These are phyloP conservation scores for Thermothelomyces thermophilus DNA, from an alignment of 2,329 filamentous ascomycete genomes.

Conservation along the genomic window DNA sequence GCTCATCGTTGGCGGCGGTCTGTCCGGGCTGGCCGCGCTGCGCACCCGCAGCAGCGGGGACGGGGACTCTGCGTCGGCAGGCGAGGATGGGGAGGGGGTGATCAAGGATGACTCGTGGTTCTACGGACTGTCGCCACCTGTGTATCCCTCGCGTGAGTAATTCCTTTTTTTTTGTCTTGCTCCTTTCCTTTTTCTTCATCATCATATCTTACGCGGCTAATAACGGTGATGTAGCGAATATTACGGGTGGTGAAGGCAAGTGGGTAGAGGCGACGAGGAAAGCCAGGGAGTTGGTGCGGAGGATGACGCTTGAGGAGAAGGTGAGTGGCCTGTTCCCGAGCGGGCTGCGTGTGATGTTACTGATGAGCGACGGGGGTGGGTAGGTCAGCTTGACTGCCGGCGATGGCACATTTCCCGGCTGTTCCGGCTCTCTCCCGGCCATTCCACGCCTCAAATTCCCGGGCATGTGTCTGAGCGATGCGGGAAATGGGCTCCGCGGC, in stretches of 20 bases:
- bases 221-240: no score
- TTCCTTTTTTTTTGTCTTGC: not conserved
- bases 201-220: no score
- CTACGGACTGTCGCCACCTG: slow-evolving; percentile 43
- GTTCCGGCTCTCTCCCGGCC: slow-evolving; percentile 39
- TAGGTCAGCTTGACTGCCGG: slow-evolving; percentile 68
- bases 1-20: slow-evolving; percentile 32
- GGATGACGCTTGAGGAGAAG: slow-evolving; percentile 72
- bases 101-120: slow-evolving; percentile 40
- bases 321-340: slow-evolving; percentile 26
- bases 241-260: slow-evolving; percentile 56
- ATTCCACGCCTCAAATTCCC: slow-evolving; percentile 36
- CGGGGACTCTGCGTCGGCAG: not conserved
- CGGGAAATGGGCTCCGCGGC: slow-evolving; percentile 38
- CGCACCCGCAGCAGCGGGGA: slow-evolving; percentile 12
- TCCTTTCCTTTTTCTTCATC: not conserved
- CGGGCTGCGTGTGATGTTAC: not conserved
- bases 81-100: slow-evolving; percentile 5
- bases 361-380: not conserved
- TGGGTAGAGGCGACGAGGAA: slow-evolving; percentile 64
- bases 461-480: slow-evolving; percentile 41
- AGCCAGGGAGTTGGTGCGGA: slow-evolving; percentile 61
- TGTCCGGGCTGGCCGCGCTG: slow-evolving; percentile 32
- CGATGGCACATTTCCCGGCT: slow-evolving; percentile 47
- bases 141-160: slow-evolving; percentile 46